These are phyloP conservation scores for Oidium heveae DNA, from an alignment of 2,329 filamentous ascomycete genomes.

Conservation along the genomic window DNA sequence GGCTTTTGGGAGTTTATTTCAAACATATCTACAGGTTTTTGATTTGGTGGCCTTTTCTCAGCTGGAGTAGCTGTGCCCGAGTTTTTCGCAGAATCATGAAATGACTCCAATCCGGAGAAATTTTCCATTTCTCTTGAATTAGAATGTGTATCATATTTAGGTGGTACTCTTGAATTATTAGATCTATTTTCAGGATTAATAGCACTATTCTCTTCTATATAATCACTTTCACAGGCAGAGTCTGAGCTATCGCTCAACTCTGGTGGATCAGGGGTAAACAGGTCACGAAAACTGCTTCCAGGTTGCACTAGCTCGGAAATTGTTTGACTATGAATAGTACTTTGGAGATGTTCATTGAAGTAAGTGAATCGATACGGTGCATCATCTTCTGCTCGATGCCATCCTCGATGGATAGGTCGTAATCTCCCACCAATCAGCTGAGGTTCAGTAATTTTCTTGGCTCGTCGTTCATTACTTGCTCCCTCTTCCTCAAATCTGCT, in stretches of 20 bases:
- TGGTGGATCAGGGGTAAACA: slow-evolving; percentile 74
- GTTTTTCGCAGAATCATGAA: slow-evolving; percentile 4
- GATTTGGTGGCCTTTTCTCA: slow-evolving; percentile 4
- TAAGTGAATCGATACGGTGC: slow-evolving; percentile 90
- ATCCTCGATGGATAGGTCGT: slow-evolving; percentile 52
- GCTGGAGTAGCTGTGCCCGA: slow-evolving; percentile 9
- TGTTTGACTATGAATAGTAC: slow-evolving; percentile 85
- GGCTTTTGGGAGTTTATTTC: slow-evolving; percentile 16
- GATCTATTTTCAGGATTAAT: slow-evolving; percentile 10
- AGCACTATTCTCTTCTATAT: slow-evolving; percentile 11
- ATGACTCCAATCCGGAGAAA: slow-evolving; percentile 1
- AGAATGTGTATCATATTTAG: slow-evolving; percentile 3
- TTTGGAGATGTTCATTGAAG: slow-evolving; percentile 92
- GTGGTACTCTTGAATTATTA: slow-evolving; percentile 20
- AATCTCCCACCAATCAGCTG: slow-evolving; percentile 76
- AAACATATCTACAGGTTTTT: slow-evolving; percentile 15
- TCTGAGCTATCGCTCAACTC: slow-evolving; percentile 46
- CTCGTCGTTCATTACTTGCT: slow-evolving; percentile 54
- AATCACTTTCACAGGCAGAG: slow-evolving; percentile 28
- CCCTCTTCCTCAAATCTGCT: slow-evolving; percentile 73
- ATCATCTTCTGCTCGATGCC: slow-evolving; percentile 75
- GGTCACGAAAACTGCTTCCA: slow-evolving; percentile 57
- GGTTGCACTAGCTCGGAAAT: slow-evolving; percentile 82
- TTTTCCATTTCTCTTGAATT: neutral
- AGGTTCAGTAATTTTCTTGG: slow-evolving; percentile 83